Conservation (phyloP, 306 rosid genomes). For the Ceratonia siliqua region DNA sequence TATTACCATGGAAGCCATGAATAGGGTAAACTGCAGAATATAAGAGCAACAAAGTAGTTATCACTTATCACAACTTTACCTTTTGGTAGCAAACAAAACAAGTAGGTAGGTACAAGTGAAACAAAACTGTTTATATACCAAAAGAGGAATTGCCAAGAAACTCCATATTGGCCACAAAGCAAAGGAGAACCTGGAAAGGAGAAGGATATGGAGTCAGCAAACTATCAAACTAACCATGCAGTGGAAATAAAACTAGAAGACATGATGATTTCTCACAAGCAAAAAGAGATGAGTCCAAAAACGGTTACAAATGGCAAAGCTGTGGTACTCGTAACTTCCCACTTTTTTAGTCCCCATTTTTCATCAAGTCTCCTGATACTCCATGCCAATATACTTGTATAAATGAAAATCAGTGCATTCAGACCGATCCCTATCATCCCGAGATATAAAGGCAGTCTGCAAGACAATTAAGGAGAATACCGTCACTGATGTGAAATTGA, state of each 20-base stretch:
- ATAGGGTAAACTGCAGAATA: constrained; percentile 85
- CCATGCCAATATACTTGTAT: constrained; percentile 79
- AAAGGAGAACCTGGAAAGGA: constrained; percentile 64
- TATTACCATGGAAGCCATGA: constrained; percentile 95
- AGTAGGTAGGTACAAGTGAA: constrained; percentile 1
- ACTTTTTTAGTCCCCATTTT: constrained; percentile 85
- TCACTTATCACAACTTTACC: constrained; percentile 29
- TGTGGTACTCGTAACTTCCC: constrained; percentile 77
- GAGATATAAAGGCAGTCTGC: constrained; percentile 88
- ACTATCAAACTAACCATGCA: not conserved
- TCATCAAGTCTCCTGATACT: constrained; percentile 78
- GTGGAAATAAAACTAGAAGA: constrained; percentile 7
- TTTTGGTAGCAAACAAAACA: constrained; percentile 18
- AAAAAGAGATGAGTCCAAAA: constrained; percentile 80
- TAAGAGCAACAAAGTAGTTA: constrained; percentile 34
- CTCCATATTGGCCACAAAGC: constrained; percentile 99
- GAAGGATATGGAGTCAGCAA: constrained; percentile 29
- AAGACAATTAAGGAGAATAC: constrained; percentile 39
- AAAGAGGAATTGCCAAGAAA: constrained; percentile 90
- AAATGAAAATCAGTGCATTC: constrained; percentile 71
- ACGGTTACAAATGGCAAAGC: constrained; percentile 79
- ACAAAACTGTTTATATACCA: constrained; percentile 57
- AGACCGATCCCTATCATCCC: constrained; percentile 82
- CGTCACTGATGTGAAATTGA: constrained; percentile 27
- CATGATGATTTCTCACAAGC: constrained; percentile 63